phyloP scores from a whole-genome alignment of 208 protist genomes.

The Trypanosoma grayi region DNA sequence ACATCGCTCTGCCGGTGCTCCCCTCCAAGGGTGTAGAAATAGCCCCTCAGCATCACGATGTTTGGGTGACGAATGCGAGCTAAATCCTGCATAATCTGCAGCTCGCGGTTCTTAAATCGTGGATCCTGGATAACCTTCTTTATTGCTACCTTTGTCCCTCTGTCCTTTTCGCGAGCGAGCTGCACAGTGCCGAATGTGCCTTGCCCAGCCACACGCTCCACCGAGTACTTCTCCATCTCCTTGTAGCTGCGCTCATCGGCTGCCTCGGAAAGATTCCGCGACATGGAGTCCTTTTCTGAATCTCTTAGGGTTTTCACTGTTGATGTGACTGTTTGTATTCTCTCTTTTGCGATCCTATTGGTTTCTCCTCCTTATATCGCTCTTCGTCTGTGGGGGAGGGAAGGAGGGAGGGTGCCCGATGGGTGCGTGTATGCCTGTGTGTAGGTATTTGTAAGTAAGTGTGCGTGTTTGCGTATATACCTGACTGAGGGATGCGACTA shows the following conservation, averaged over 20 bases:
- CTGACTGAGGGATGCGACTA: too few species aligned
- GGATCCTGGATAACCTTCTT: constrained; percentile 96
- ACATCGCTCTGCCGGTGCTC: constrained; percentile 94
- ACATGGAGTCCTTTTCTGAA: too few species aligned
- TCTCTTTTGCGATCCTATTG: too few species aligned
- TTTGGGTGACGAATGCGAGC: constrained; percentile 90
- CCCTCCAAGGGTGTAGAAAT: constrained; percentile 95
- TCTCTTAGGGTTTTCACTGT: too few species aligned
- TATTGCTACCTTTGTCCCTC: constrained; percentile 69
- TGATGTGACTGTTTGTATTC: too few species aligned
- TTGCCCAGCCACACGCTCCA: constrained; percentile 94
- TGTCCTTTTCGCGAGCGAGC: constrained; percentile 80
- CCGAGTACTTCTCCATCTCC: constrained; percentile 88
- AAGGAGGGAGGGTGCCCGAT: too few species aligned
- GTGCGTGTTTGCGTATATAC: too few species aligned
- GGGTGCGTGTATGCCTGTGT: too few species aligned
- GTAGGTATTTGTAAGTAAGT: too few species aligned
- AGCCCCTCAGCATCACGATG: constrained; percentile 94
- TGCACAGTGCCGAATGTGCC: constrained; percentile 97
- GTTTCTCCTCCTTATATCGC: too few species aligned
- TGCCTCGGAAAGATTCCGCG: constrained; percentile 56
- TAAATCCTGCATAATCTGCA: constrained; percentile 93
- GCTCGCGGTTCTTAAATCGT: constrained; percentile 97
- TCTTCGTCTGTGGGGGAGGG: too few species aligned
- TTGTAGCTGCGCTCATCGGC: constrained; percentile 62